phyloP scores from a whole-genome alignment of 176 grass and related monocot species.

The Ananas comosus region DNA sequence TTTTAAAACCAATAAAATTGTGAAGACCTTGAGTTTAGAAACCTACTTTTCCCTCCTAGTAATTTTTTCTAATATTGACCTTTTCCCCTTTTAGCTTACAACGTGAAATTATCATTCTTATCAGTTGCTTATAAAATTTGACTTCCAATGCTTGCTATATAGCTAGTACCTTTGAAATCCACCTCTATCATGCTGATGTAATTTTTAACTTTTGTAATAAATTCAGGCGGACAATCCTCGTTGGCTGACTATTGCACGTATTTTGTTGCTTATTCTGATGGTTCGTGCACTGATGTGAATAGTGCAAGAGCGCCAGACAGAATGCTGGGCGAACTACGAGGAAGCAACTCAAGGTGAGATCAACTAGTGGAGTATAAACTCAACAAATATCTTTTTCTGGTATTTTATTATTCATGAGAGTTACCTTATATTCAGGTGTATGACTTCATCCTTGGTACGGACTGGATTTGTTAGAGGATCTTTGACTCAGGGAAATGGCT shows the following conservation, averaged over 20 bases:
- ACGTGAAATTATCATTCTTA: background rate
- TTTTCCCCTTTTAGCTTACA: background rate
- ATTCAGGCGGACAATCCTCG: constrained; percentile 86
- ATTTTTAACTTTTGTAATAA: background rate
- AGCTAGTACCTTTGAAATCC: background rate
- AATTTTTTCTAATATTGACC: background rate
- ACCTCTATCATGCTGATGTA: no score
- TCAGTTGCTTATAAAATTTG: background rate
- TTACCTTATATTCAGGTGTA: constrained; percentile 52
- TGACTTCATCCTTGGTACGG: constrained; percentile 91
- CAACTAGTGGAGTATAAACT: background rate
- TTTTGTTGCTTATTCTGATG: constrained; percentile 98
- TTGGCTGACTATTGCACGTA: constrained; percentile 99
- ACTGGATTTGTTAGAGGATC: constrained; percentile 98
- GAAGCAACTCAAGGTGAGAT: constrained; percentile 83
- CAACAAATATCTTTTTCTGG: background rate
- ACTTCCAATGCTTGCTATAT: background rate
- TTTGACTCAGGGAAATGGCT: constrained; percentile 96
- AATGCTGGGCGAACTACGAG: constrained; percentile 95
- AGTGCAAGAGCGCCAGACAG: constrained; percentile 87
- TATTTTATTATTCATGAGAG: background rate
- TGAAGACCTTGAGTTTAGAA: background rate
- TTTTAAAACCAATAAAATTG: background rate
- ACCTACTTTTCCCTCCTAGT: background rate
- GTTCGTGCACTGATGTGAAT: constrained; percentile 93